Percentiles rank a stretch among this genome's conserved stretches.
These are phyloP conservation scores for Boletellus emodensis DNA, from an alignment of 768 basidiomycete species.

Conservation along the genomic window DNA sequence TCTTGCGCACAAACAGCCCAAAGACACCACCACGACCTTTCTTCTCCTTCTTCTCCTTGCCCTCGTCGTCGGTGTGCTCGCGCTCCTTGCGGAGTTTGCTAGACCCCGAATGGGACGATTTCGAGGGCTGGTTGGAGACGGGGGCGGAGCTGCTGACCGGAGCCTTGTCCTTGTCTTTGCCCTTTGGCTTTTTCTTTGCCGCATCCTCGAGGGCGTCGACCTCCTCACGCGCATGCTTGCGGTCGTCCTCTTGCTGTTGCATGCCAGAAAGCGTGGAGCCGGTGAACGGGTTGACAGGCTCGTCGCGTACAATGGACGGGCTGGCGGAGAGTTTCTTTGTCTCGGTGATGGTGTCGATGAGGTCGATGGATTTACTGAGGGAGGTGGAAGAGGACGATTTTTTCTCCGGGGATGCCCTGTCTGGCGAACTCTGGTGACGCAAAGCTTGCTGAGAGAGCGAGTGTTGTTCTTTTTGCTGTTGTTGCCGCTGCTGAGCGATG, in stretches of 20 bases:
- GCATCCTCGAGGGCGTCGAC: slow-evolving; percentile 41
- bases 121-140: slow-evolving; percentile 21
- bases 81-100: slow-evolving; percentile 45
- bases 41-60: slow-evolving; percentile 49
- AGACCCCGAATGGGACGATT: slow-evolving; percentile 10
- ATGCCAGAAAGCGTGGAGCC: slow-evolving; percentile 35
- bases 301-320: slow-evolving; percentile 68
- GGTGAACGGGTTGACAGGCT: slow-evolving; percentile 24
- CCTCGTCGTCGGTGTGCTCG: slow-evolving; percentile 42
- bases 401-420: slow-evolving; percentile 38
- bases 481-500: slow-evolving; percentile 33
- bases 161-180: slow-evolving; percentile 47
- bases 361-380: slow-evolving; percentile 47
- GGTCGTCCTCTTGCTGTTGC: slow-evolving; percentile 50
- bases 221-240: slow-evolving; percentile 52
- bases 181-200: slow-evolving; percentile 46
- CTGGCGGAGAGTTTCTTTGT: slow-evolving; percentile 77
- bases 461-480: slow-evolving; percentile 34
- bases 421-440: slow-evolving; percentile 45
- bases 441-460: slow-evolving; percentile 29
- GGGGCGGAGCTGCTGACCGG: slow-evolving; percentile 27
- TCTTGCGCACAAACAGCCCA: slow-evolving; percentile 71
- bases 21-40: slow-evolving; percentile 71
- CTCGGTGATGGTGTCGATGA: slow-evolving; percentile 56
- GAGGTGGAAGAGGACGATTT: slow-evolving; percentile 29